These are phyloP conservation scores for Aspergillus tubingensis DNA, from an alignment of 2,329 filamentous ascomycete species.

Conservation along the genomic window DNA sequence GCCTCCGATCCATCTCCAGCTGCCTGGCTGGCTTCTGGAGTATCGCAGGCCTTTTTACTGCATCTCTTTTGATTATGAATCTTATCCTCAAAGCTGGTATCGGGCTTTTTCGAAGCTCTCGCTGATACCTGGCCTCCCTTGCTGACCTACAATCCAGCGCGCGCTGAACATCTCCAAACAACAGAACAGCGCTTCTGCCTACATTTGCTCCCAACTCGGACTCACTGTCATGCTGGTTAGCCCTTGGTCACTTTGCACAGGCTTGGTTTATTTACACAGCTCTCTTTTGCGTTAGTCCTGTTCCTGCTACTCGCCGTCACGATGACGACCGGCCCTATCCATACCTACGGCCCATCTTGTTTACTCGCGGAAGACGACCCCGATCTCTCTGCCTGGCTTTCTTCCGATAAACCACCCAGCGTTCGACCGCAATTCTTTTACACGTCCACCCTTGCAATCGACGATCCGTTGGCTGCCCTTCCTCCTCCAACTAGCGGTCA, in stretches of 20 bases:
- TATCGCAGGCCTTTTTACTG: not conserved
- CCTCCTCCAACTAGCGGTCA: conserved; percentile 55
- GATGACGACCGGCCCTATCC: conserved; percentile 50
- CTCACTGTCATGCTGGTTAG: not conserved
- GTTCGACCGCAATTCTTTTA: conserved; percentile 81
- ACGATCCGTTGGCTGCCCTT: conserved; percentile 78
- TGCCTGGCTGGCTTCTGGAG: not conserved
- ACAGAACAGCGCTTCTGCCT: not conserved
- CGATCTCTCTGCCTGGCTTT: conserved; percentile 34
- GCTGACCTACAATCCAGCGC: conserved; percentile 12
- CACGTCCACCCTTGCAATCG: conserved; percentile 76
- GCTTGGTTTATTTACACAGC: conserved; percentile 1
- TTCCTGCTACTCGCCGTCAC: conserved; percentile 4
- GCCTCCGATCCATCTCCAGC: not conserved
- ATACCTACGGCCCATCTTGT: conserved; percentile 64
- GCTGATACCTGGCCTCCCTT: conserved; percentile 16
- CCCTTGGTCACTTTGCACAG: conserved; percentile 4
- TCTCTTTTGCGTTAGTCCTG: not conserved
- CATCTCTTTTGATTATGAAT: not conserved
- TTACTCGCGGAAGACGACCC: conserved; percentile 45
- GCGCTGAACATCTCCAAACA: conserved; percentile 5
- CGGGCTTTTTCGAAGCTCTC: conserved; percentile 7
- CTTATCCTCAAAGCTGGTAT: not conserved
- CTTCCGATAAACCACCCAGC: conserved; percentile 54
- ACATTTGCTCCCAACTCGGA: not conserved